Percentiles rank a stretch among this genome's conserved stretches.
phyloP scores from a whole-genome alignment of 2,329 filamentous ascomycete species.

The Fusarium nelsonii region DNA sequence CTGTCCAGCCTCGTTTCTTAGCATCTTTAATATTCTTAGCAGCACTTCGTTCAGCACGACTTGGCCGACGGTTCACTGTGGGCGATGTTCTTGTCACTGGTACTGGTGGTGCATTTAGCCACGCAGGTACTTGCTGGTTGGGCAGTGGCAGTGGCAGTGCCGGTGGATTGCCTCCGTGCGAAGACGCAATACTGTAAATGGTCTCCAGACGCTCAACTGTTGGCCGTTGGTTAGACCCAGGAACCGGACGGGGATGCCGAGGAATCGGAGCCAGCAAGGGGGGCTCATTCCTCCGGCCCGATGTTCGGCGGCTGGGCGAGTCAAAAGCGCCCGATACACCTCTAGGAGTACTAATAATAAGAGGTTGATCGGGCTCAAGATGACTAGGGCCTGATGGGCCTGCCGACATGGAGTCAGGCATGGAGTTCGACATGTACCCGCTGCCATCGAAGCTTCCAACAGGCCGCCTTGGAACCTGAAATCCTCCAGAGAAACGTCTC shows the following conservation, averaged over 20 bases:
- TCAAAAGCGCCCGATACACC: constrained; percentile 68
- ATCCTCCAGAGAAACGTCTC: constrained; percentile 59
- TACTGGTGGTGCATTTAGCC: constrained; percentile 54
- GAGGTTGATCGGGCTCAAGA: constrained; percentile 61
- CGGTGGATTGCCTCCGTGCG: constrained; percentile 29
- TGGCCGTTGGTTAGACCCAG: constrained; percentile 55
- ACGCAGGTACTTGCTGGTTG: constrained; percentile 48
- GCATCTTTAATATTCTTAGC: constrained; percentile 73
- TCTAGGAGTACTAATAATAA: constrained; percentile 71
- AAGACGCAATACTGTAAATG: constrained; percentile 60
- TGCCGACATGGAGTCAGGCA: constrained; percentile 41
- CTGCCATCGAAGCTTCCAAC: constrained; percentile 53
- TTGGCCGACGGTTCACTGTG: constrained; percentile 62
- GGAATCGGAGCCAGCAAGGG: constrained; percentile 67
- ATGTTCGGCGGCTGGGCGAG: constrained; percentile 53
- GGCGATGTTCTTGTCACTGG: constrained; percentile 55
- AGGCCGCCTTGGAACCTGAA: constrained; percentile 57
- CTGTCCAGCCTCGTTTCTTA: constrained; percentile 68
- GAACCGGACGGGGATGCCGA: constrained; percentile 60
- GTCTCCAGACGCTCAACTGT: constrained; percentile 67
- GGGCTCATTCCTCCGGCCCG: constrained; percentile 55
- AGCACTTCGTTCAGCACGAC: constrained; percentile 70
- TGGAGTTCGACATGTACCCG: constrained; percentile 32
- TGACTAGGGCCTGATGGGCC: constrained; percentile 21
- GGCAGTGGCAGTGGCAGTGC: constrained; percentile 14